Evolutionary conservation across 306 rosid genomes (phyloP).

Genomic region (Senna tora): DNA sequence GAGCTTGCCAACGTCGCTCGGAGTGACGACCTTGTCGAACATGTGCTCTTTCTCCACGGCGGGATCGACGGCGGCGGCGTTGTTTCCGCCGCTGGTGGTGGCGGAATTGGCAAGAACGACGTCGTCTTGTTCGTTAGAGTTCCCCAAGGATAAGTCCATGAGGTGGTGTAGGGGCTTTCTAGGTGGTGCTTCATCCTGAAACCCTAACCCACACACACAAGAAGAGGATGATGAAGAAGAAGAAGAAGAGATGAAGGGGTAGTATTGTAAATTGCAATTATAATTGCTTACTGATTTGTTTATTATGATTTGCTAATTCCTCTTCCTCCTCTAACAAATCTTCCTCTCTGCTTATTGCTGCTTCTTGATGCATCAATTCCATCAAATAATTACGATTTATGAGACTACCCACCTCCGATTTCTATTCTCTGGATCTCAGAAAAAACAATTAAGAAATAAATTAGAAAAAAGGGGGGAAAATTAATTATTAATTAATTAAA

Average conservation of each 20-base stretch:
- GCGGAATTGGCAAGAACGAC: conserved; percentile 6
- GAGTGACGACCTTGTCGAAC: conserved; percentile 89
- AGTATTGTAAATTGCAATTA: too few species aligned
- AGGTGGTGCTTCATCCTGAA: conserved; percentile 38
- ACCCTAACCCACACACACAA: conserved; percentile 60
- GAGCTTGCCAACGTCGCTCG: conserved; percentile 88
- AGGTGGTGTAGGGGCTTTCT: conserved; percentile 22
- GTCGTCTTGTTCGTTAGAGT: conserved; percentile 16
- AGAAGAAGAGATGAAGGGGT: conserved; percentile 35
- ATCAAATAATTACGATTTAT: conserved; percentile 40
- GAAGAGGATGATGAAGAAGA: conserved; percentile 12
- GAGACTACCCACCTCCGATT: conserved; percentile 21
- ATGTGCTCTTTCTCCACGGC: conserved; percentile 69
- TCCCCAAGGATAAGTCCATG: conserved; percentile 50
- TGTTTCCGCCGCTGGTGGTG: too few species aligned
- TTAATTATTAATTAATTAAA: too few species aligned
- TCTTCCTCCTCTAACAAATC: conserved; percentile 37
- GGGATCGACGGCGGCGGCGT: too few species aligned
- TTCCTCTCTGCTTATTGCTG: conserved; percentile 49
- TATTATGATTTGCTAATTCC: conserved; percentile 10
- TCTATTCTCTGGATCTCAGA: conserved; percentile 40
- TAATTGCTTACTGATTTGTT: conserved; percentile 43
- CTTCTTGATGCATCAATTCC: conserved; percentile 54
- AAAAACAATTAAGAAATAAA: neutral
- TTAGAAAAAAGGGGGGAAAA: neutral